Evolutionary conservation across 305 asterid species (phyloP).

Genomic region (Caryopteris hybrid): DNA sequence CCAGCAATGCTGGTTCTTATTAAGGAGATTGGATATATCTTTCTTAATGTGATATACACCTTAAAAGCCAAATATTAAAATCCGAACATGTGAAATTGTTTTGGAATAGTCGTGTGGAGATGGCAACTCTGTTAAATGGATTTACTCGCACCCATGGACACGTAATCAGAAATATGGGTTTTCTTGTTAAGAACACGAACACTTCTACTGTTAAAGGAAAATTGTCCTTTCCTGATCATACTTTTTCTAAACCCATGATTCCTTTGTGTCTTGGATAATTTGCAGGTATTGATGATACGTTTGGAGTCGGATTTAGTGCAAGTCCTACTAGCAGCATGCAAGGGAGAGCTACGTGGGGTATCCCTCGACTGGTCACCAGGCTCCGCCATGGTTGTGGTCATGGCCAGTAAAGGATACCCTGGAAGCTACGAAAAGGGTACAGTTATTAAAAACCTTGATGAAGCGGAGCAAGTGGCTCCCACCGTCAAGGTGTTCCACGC

Average conservation of each 20-base stretch:
- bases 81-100: background rate
- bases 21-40: background rate
- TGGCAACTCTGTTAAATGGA: too few relatives aligned
- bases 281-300: conserved; percentile 88
- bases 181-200: too few relatives aligned
- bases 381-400: conserved; percentile 94
- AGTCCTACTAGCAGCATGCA: conserved; percentile 81
- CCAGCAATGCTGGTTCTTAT: background rate
- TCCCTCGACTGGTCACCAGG: conserved; percentile 82
- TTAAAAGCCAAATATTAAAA: background rate
- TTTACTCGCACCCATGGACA: too few relatives aligned
- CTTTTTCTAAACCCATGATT: too few relatives aligned
- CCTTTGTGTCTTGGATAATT: background rate
- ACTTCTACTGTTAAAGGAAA: too few relatives aligned
- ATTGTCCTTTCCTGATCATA: too few relatives aligned
- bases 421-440: conserved; percentile 78
- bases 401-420: conserved; percentile 96
- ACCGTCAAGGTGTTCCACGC: conserved; percentile 81
- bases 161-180: too few relatives aligned
- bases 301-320: conserved; percentile 78
- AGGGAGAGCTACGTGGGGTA: conserved; percentile 54
- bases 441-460: conserved; percentile 58
- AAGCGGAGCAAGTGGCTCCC: conserved; percentile 72
- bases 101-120: too few relatives aligned
- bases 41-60: background rate